Conservation (phyloP, 345 rosid species). For the Trapa bicornis region DNA sequence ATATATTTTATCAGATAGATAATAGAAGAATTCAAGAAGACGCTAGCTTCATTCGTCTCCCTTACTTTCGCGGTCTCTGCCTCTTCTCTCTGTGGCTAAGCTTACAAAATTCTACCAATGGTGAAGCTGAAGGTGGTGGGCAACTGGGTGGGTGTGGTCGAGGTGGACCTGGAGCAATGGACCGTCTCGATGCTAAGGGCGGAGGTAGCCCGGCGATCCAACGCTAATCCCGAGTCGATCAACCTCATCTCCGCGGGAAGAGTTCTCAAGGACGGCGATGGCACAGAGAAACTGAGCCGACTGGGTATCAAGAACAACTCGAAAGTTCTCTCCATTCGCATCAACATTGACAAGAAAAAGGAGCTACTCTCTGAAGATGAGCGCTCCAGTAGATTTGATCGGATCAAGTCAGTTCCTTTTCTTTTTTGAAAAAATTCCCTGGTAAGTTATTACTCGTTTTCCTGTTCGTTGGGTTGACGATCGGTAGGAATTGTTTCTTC, state of each 20-base stretch:
- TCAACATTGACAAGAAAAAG: conserved; percentile 40
- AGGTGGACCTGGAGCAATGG: conserved; percentile 73
- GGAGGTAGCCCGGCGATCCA: conserved; percentile 66
- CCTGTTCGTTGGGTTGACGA: background rate
- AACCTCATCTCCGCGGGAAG: conserved; percentile 71
- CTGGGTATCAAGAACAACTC: conserved; percentile 62
- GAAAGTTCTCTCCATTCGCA: conserved; percentile 59
- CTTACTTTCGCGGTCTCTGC: background rate
- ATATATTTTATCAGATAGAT: too few species aligned
- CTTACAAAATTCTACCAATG: conserved; percentile 11
- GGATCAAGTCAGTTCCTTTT: conserved; percentile 51
- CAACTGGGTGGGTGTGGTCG: conserved; percentile 63
- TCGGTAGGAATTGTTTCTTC: background rate
- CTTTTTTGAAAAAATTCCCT: background rate
- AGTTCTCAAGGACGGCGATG: conserved; percentile 53
- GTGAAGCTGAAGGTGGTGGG: conserved; percentile 80
- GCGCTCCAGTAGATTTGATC: conserved; percentile 19
- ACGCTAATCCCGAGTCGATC: conserved; percentile 37
- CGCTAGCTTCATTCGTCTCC: too few species aligned
- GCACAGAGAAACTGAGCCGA: conserved; percentile 34
- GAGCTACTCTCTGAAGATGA: conserved; percentile 70
- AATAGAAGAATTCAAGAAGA: too few species aligned
- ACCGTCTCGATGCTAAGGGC: conserved; percentile 56
- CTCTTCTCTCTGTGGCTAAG: background rate
- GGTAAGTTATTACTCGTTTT: too few species aligned